Percentiles rank a stretch among this genome's conserved stretches.
Evolutionary conservation across 257 asterid species (phyloP).

Genomic region (Nicotiana paniculata): DNA sequence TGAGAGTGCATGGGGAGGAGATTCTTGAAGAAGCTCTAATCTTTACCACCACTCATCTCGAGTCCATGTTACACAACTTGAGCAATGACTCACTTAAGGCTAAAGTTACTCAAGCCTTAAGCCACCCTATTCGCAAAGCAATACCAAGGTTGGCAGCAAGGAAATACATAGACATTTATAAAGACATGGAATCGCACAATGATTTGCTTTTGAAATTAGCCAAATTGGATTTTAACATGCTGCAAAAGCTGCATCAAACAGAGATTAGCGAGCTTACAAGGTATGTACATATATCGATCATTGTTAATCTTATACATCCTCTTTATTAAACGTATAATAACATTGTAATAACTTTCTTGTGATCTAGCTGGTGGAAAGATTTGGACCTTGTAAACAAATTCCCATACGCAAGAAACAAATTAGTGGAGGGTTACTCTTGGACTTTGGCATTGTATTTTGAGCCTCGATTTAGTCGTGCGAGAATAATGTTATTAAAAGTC

Average conservation of each 20-base stretch:
- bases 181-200: conserved; percentile 9
- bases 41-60: not conserved
- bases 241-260: conserved; percentile 19
- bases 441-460: conserved; percentile 23
- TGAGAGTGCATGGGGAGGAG: not conserved
- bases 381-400: conserved; percentile 15
- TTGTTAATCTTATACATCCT: not conserved
- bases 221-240: conserved; percentile 22
- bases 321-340: not conserved
- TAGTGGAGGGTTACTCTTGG: conserved; percentile 31
- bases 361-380: conserved; percentile 33
- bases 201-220: conserved; percentile 11
- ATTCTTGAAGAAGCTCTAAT: not conserved
- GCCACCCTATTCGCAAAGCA: conserved; percentile 14
- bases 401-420: conserved; percentile 30
- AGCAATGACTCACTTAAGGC: not conserved
- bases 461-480: conserved; percentile 16
- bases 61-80: not conserved
- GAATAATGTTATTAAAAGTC: conserved; percentile 13
- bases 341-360: not conserved
- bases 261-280: conserved; percentile 4
- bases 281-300: not conserved
- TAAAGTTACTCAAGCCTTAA: conserved; percentile 16
- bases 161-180: conserved; percentile 17
- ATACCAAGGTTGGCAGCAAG: conserved; percentile 17